A percentile compares a stretch with the other conserved stretches of the same genome.
These are phyloP conservation scores for Aspergillus sclerotiicarbonarius DNA, from an alignment of 495 filamentous ascomycete genomes.

Conservation along the genomic window DNA sequence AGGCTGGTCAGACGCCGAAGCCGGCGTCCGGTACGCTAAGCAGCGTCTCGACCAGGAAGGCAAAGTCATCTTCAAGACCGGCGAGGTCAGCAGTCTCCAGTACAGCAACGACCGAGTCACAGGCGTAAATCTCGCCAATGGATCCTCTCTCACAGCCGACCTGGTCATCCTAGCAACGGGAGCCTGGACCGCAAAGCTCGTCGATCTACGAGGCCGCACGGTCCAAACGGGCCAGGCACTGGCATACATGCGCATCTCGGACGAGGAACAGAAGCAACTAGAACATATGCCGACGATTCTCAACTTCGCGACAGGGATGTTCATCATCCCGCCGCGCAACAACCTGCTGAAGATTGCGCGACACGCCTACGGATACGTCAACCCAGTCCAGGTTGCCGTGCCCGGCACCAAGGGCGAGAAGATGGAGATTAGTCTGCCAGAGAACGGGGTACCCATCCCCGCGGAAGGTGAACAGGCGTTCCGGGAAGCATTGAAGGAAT, in stretches of 20 bases:
- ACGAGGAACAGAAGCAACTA: conserved; percentile 63
- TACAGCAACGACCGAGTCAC: conserved; percentile 29
- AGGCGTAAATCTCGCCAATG: conserved; percentile 57
- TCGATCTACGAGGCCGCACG: conserved; percentile 75
- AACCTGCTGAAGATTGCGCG: conserved; percentile 76
- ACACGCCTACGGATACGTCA: conserved; percentile 79
- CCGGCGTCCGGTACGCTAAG: conserved; percentile 68
- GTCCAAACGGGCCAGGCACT: conserved; percentile 79
- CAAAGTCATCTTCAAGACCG: conserved; percentile 63
- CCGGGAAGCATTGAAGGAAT: conserved; percentile 56
- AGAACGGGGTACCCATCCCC: conserved; percentile 36
- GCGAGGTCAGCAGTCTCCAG: conserved; percentile 55
- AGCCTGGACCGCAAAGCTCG: conserved; percentile 73
- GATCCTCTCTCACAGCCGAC: conserved; percentile 58
- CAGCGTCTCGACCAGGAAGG: conserved; percentile 54
- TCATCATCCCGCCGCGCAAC: conserved; percentile 74
- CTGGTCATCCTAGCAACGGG: conserved; percentile 80
- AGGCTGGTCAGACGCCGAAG: conserved; percentile 85
- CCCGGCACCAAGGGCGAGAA: conserved; percentile 21
- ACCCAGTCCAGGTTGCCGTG: conserved; percentile 53
- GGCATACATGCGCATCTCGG: conserved; percentile 68
- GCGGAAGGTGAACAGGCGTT: conserved; percentile 64
- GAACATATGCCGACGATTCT: conserved; percentile 69
- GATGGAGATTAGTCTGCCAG: conserved; percentile 44
- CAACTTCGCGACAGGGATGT: conserved; percentile 77